Evolutionary conservation across 768 basidiomycete genomes (phyloP), one percentile per base, ranked within the genome.

Genomic region (Rhodotorula taiwanensis): DNA sequence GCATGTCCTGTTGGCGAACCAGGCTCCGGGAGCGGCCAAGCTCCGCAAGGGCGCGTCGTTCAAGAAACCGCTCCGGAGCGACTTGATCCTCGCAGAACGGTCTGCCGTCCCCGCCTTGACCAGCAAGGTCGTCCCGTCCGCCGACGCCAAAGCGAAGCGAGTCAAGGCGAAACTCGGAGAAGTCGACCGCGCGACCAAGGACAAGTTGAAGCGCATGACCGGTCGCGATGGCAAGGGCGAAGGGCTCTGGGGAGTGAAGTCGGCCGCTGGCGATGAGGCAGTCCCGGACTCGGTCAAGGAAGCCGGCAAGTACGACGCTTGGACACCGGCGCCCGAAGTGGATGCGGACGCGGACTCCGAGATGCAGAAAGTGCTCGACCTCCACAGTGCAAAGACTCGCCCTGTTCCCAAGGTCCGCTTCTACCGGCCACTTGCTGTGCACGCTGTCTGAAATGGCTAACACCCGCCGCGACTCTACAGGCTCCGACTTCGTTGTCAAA

Each of bases 11-110:
- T 45, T 51, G 23, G 57, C 62, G 21, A 48, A 67, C 55, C 59
- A 63, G 47, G 48, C 50, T 14, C 50, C 64, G 2, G 69, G 48
- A 8, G 23, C 39, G 2, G 53, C 52, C 20, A 45, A 55, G 1
- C 65, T 66, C 21, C 58, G 64, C 48, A 60, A 55, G 49, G 69
- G 69, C 9, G 45, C 58, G 28, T 48, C 55, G 20, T 62, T 70
- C 61, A 66, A 70, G 48, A 68, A 69, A 55, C 67, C 67, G 6
- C 50, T 72, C 25, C 62, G 67, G 21, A 59, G 55, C 23, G 60
- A 65, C 30, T 55, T 67, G 31, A 72, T 72, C 56, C 69, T 72
- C 61, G 69, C 71, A 13, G 50, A 60, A 51, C 66, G 71, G n/a
- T 66, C 63, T 2, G 21, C 30, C 41, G 61, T 53, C 1, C 71